A percentile compares a stretch with the other conserved stretches of the same genome.
phyloP scores from a whole-genome alignment of 441 rosid genomes.

The Syzygium malaccense region DNA sequence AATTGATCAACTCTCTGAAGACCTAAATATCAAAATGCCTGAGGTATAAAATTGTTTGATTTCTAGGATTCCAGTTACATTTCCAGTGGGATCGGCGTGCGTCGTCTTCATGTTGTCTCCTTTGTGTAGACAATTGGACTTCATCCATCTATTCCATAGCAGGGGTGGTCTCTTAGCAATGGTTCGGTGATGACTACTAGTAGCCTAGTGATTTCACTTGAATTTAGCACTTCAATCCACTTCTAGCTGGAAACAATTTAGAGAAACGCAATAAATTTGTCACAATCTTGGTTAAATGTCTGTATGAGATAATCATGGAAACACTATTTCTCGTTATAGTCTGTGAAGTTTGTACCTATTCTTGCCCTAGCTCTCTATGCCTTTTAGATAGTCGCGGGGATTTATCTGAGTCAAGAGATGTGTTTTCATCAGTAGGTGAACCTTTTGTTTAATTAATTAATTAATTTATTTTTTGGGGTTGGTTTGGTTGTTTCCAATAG shows the following conservation, averaged over 20 bases:
- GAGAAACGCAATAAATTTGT: not conserved
- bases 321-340: not conserved
- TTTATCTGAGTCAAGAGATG: not conserved
- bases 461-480: not conserved
- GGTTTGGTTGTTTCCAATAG: not conserved
- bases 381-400: not conserved
- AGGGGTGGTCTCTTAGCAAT: not conserved
- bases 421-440: not conserved
- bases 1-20: constrained; percentile 95
- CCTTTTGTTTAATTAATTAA: not conserved
- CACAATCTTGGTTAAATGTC: not conserved
- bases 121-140: not conserved
- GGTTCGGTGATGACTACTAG: not conserved
- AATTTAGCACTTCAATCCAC: not conserved
- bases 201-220: not conserved
- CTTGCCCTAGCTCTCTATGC: not conserved
- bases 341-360: not conserved
- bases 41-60: constrained; percentile 44
- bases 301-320: not conserved
- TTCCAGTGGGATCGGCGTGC: not conserved
- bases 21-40: constrained; percentile 88
- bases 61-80: not conserved
- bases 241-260: not conserved
- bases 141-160: not conserved
- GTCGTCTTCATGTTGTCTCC: not conserved